Evolutionary conservation across 139 green algal genomes (phyloP), one percentile per base, ranked within the genome.

Genomic region (Haematococcus lacustris): DNA sequence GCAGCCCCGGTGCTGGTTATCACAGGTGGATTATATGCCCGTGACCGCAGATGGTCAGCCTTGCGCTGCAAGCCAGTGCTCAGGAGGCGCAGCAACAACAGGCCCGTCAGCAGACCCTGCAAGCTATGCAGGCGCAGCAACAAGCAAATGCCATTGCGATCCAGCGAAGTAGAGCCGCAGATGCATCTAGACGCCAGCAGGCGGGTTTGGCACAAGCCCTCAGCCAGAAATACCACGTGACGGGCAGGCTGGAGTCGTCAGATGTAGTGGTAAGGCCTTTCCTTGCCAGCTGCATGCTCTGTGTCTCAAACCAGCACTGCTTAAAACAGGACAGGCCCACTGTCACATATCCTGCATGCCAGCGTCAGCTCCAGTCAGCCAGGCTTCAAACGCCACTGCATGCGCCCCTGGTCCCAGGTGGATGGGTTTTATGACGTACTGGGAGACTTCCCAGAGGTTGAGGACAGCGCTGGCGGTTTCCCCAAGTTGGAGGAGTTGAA

Each of bases 401-500:
- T n/a, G n/a, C n/a, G n/a, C n/a, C n/a, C n/a, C n/a, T n/a, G n/a
- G n/a, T n/a, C n/a, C n/a, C n/a, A n/a, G n/a, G 50, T 71, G 1
- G 78, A 84, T 43, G 78, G 78, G 0, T 80, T 84, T 38, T 84
- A 79, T 32, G 66, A 78, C 23, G 30, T 66, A 17, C 40, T 59
- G 13, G 66, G 78, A 0, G 78, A 84, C 37, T 84, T 75, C 32
- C 78, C 78, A 6, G 78, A 84, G 59, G 61, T 84, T 23, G 71
- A 61, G 21, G 74, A 80, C 26, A 26, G 30, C 0, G 13, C 35
- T 3, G n/a, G 63, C 34, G 66, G 78, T 43, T 80, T 84, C 66
- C 78, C 78, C 26, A 50, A 13, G 9, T 50, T 84, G 28, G 71
- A 71, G 9, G 30, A 51, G 17, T 28, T 84, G 25, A 62, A 63